Evolutionary conservation across 345 rosid species (phyloP).

Genomic region (Sonneratia caseolaris): DNA sequence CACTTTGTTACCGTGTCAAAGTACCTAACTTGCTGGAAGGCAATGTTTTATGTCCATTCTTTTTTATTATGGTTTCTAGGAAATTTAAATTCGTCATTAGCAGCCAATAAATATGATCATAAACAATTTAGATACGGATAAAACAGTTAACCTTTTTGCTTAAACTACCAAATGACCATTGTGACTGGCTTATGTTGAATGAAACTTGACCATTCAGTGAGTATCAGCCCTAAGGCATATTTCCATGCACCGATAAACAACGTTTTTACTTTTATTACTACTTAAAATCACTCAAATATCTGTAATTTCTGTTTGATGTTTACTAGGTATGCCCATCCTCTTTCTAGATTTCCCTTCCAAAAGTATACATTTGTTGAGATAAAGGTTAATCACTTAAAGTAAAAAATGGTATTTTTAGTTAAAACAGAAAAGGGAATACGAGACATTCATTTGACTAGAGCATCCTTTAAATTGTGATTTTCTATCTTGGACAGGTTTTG

Average conservation of each 20-base stretch:
- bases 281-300: neutral
- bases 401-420: neutral
- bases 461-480: slow-evolving; percentile 1
- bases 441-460: neutral
- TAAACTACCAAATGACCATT: neutral
- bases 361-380: neutral
- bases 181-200: neutral
- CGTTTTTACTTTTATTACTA: neutral
- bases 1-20: neutral
- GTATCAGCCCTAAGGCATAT: neutral
- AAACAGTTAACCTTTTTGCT: neutral
- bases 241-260: neutral
- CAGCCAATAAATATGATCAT: neutral
- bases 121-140: neutral
- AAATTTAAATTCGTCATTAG: neutral
- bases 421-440: neutral
- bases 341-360: neutral
- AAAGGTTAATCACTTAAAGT: neutral
- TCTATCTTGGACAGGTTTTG: slow-evolving; percentile 51
- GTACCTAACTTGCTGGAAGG: neutral
- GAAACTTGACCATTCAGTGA: neutral
- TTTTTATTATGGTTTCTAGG: neutral
- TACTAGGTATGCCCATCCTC: neutral
- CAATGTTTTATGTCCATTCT: neutral
- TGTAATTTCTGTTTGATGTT: neutral